These are phyloP conservation scores for Agaricales sp. DNA, from an alignment of 1,284 basidiomycete genomes.

Conservation along the genomic window DNA sequence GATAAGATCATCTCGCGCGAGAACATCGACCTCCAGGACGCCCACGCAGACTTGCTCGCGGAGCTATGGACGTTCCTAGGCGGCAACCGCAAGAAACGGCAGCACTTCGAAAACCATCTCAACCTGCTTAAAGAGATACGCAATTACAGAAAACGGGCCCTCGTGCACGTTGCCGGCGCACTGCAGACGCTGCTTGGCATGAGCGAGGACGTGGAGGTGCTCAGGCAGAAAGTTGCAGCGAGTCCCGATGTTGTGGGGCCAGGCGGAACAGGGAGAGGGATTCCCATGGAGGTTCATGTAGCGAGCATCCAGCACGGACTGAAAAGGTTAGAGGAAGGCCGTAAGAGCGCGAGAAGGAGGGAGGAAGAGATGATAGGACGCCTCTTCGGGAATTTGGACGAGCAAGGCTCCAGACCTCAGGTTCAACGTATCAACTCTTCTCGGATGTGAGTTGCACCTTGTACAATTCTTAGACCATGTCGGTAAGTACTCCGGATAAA, in stretches of 20 bases:
- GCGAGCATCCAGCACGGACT: slow-evolving; percentile 54
- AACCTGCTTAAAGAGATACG: slow-evolving; percentile 29
- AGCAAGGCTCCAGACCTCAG: too few relatives aligned
- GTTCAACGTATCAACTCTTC: too few relatives aligned
- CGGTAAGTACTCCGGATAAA: too few relatives aligned
- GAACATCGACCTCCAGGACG: slow-evolving; percentile 31
- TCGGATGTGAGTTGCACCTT: too few relatives aligned
- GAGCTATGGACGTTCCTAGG: slow-evolving; percentile 61
- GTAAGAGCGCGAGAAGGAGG: slow-evolving; percentile 21
- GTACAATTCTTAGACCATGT: too few relatives aligned
- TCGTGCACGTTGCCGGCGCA: neutral
- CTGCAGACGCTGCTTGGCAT: slow-evolving; percentile 40
- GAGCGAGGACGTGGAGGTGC: slow-evolving; percentile 63
- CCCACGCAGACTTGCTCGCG: slow-evolving; percentile 43
- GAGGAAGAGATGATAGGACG: slow-evolving; percentile 22
- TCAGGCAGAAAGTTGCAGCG: slow-evolving; percentile 55
- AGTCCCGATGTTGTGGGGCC: slow-evolving; percentile 44
- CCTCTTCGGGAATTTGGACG: slow-evolving; percentile 16
- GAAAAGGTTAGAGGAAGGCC: slow-evolving; percentile 49
- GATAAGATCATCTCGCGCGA: slow-evolving; percentile 51
- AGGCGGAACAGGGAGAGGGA: slow-evolving; percentile 15
- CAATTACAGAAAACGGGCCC: neutral
- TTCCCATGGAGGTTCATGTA: slow-evolving; percentile 65
- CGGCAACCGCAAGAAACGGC: slow-evolving; percentile 38
- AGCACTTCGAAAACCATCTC: slow-evolving; percentile 38